Base-by-base conservation (phyloP, 2,329 filamentous ascomycete species). In the Talaromyces pinophilus region DNA sequence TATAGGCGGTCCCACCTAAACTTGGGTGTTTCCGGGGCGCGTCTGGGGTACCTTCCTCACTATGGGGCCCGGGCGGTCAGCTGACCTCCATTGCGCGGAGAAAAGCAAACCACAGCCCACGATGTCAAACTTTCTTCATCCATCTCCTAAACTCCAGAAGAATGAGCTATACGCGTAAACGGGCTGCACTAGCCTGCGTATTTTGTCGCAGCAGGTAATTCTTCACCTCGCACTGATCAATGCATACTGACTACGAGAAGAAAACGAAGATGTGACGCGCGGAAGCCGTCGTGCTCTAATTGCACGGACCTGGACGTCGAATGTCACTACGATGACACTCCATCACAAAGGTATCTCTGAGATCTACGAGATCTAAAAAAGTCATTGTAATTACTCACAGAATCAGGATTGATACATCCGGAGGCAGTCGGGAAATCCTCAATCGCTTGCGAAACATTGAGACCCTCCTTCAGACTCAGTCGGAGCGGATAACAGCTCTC, bases 241-340 rank as follows among this genome's bases (percentile, higher is more conserved):
- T 54, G 7, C 28, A 3, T n/a, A 5, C 30, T 55, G 17, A 55
- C 13, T 35, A 28, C 5, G 11, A n/a, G 15, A 5, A 69, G 67
- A 40, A 69, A 69, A 48, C 64, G 67, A 35, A 61, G 67, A 30
- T 69, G 68, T 59, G 68, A 69, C 57, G 67, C 59, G 10, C 65
- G 64, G 64, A 69, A 61, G 33, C 68, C 68, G 6, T 59, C 66
- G 19, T 69, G 68, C 38, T 62, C 63, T 2, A 64, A 67, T 17
- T 69, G 68, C 28, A 30, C 55, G 0, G 68, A 69, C 13, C 33
- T 66, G 59, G 68, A 65, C 17, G 68, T 66, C 30, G 67, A 69
- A 17, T 69, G 67, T 55, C 67, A 46, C 30, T 69, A 67, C 50
- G 59, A 69, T 50, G 68, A 69, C 40, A 40, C 65, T 13, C 67